Evolutionary conservation across 2,329 filamentous ascomycete genomes (phyloP).

Genomic region (Aspergillus japonicus): DNA sequence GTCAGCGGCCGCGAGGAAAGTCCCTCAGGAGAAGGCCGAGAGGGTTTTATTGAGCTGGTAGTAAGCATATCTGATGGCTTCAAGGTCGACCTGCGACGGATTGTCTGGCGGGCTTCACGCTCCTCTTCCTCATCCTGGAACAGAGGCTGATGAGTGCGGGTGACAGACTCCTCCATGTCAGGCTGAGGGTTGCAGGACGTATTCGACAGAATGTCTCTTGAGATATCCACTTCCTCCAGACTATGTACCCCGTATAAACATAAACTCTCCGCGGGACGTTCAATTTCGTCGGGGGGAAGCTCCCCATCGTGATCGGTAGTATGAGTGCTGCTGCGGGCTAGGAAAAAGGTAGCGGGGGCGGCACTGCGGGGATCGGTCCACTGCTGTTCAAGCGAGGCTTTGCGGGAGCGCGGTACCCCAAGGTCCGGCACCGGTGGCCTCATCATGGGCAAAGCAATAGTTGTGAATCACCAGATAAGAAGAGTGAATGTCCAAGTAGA

Average conservation of each 20-base stretch:
- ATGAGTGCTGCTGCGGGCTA: constrained; percentile 50
- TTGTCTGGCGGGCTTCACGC: constrained; percentile 11
- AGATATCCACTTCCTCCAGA: constrained; percentile 53
- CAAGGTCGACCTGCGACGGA: constrained; percentile 34
- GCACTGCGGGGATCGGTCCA: constrained; percentile 39
- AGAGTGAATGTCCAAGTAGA: not conserved
- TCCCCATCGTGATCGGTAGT: constrained; percentile 42
- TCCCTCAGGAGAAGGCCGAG: constrained; percentile 24
- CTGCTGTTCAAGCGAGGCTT: constrained; percentile 35
- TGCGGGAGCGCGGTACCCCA: constrained; percentile 34
- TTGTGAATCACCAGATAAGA: constrained; percentile 2
- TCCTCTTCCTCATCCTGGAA: constrained; percentile 19
- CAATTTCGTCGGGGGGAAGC: constrained; percentile 28
- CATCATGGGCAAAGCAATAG: constrained; percentile 31
- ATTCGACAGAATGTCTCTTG: constrained; percentile 25
- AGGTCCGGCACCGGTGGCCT: constrained; percentile 38
- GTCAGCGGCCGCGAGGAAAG: constrained; percentile 46
- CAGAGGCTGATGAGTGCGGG: constrained; percentile 10
- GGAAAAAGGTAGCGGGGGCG: constrained; percentile 59
- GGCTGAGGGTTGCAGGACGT: not conserved
- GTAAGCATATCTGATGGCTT: constrained; percentile 25
- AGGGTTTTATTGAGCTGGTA: constrained; percentile 15
- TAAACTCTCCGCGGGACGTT: constrained; percentile 44
- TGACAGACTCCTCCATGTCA: not conserved
- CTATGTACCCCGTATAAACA: constrained; percentile 60